These are phyloP conservation scores for Luffa aegyptiaca DNA, from an alignment of 306 rosid genomes.

Conservation along the genomic window DNA sequence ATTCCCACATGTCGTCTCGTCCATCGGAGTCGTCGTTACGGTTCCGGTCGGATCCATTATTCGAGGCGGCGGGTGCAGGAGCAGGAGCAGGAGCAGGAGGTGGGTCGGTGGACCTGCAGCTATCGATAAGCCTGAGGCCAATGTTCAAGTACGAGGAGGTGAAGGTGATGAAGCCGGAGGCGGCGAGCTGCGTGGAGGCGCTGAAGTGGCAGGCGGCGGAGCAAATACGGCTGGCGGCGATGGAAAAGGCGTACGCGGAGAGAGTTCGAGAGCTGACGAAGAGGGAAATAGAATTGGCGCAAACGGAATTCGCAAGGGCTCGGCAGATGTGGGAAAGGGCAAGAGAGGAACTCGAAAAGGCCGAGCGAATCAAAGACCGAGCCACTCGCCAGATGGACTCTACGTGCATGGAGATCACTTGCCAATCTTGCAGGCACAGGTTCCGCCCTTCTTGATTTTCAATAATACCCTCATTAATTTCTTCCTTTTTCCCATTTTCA, in stretches of 20 bases:
- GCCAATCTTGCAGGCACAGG: conserved; percentile 92
- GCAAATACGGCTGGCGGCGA: conserved; percentile 82
- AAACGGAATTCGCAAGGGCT: conserved; percentile 79
- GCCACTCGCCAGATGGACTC: conserved; percentile 51
- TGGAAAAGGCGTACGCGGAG: conserved; percentile 93
- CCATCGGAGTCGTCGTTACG: conserved; percentile 39
- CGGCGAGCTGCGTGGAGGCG: conserved; percentile 40
- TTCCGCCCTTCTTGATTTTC: conserved; percentile 38
- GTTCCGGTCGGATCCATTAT: conserved; percentile 32
- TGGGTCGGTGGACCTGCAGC: conserved; percentile 56
- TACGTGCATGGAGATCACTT: conserved; percentile 95
- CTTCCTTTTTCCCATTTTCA: neutral
- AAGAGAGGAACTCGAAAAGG: conserved; percentile 68
- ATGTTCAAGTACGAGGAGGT: conserved; percentile 4
- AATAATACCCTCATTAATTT: neutral
- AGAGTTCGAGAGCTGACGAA: conserved; percentile 72
- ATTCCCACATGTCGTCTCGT: conserved; percentile 20
- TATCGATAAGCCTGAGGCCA: conserved; percentile 71
- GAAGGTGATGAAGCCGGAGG: conserved; percentile 16
- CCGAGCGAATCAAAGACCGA: conserved; percentile 71
- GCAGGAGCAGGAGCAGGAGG: neutral
- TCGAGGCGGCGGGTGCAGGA: conserved; percentile 6
- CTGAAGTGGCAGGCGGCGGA: conserved; percentile 94
- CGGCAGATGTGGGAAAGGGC: conserved; percentile 95
- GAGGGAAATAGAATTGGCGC: conserved; percentile 94